Evolutionary conservation across 2,329 filamentous ascomycete species (phyloP), one percentile per base, ranked within the genome.

Genomic region (Pseudomassariella vexata): DNA sequence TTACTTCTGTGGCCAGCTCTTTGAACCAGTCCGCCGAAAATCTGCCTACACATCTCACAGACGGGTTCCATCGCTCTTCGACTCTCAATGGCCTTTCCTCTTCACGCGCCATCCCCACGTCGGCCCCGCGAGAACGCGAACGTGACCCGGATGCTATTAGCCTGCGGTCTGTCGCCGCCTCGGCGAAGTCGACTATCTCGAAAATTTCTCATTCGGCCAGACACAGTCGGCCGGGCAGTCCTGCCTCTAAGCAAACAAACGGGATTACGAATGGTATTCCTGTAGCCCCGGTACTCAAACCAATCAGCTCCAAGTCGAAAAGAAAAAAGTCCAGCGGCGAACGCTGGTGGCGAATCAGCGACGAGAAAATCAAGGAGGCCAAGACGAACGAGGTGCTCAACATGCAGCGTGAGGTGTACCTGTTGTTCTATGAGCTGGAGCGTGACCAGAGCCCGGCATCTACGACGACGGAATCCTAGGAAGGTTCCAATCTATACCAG

Each of bases 271-370:
- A 12, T n/a, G 53, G 48, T 37, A 37, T 40, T 9, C 15, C 30
- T 22, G 35, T 16, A 24, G 32, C 34, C 16, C 44, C 42, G 7
- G 37, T 37, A 36, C n/a, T n/a, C n/a, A n/a, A n/a, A n/a, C n/a
- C n/a, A n/a, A 30, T 34, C 34, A 21, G 17, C 18, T 34, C 38
- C 14, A 55, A 46, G 24, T 44, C 54, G 9, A 68, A 63, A 33
- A 55, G 69, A 21, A 74, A 66, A 41, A 79, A 75, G 45, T 76
- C 73, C 38, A 79, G 76, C 9, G 73, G 71, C 26, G 82, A 94
- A 50, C 79, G 83, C 24, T 98, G 92, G 92, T 98, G 92, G 92
- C 79, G 92, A 21, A 94, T 98, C 44, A 95, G 89, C 44, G 92
- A 98, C 55, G 92, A 98, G 45, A 95, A 94, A 60, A 78, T 96